A percentile compares a stretch with the other conserved stretches of the same genome.
Evolutionary conservation across 345 rosid genomes (phyloP).

Genomic region (Garcia nutans): DNA sequence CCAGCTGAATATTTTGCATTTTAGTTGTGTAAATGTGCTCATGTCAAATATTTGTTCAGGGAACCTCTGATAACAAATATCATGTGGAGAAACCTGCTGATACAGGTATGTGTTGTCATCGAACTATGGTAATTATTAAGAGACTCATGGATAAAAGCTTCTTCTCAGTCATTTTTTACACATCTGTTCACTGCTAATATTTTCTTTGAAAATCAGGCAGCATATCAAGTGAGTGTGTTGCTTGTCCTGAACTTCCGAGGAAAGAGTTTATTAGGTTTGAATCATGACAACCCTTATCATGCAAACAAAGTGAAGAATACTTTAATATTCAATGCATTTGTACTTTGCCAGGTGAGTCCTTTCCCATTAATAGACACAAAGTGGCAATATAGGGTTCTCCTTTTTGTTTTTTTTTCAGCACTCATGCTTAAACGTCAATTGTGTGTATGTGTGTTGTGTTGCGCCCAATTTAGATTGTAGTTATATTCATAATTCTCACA

Average conservation of each 20-base stretch:
- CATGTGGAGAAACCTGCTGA: slow-evolving; percentile 39
- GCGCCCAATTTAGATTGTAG: no score
- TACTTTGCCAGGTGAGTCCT: slow-evolving; percentile 33
- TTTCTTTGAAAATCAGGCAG: slow-evolving; percentile 27
- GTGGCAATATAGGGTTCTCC: not conserved
- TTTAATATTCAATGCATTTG: slow-evolving; percentile 38
- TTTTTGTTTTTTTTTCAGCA: not conserved
- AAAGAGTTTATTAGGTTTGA: slow-evolving; percentile 23
- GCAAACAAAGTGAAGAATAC: slow-evolving; percentile 37
- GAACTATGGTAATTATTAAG: not conserved
- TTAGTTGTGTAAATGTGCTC: not conserved
- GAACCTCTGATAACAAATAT: slow-evolving; percentile 38
- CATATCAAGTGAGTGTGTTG: slow-evolving; percentile 31
- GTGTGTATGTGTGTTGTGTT: no score
- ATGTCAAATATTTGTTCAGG: slow-evolving; percentile 9
- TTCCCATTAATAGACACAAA: not conserved
- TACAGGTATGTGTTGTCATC: slow-evolving; percentile 20
- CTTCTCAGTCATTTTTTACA: not conserved
- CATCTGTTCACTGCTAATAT: not conserved
- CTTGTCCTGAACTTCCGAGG: slow-evolving; percentile 35
- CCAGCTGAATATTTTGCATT: not conserved
- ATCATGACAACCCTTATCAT: slow-evolving; percentile 4
- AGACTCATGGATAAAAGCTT: not conserved
- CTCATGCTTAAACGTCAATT: no score
- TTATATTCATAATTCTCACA: no score